Percentiles rank a stretch among this genome's conserved stretches.
These are phyloP conservation scores for Globisporangium takayamanum DNA, from an alignment of 352 stramenopile genomes.

Conservation along the genomic window DNA sequence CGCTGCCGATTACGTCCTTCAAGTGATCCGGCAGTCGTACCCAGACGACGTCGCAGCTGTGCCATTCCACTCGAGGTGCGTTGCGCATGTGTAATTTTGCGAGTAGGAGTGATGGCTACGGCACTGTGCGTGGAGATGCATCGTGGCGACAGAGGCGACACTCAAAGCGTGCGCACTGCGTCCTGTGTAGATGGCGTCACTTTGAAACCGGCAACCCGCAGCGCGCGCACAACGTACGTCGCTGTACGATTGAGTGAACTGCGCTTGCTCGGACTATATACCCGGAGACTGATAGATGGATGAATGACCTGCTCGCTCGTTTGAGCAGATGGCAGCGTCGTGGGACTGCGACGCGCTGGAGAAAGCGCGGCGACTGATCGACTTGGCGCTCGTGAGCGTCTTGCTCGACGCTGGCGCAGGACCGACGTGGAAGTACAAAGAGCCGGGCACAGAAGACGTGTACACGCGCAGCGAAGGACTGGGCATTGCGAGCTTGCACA, in stretches of 20 bases:
- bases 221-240: conserved; percentile 34
- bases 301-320: background rate
- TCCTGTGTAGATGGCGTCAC: conserved; percentile 39
- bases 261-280: background rate
- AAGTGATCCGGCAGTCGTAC: conserved; percentile 51
- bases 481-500: conserved; percentile 80
- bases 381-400: conserved; percentile 74
- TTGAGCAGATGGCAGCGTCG: conserved; percentile 29
- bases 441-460: conserved; percentile 52
- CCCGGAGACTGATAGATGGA: background rate
- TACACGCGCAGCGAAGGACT: conserved; percentile 75
- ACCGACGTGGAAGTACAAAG: conserved; percentile 63
- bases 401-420: conserved; percentile 75
- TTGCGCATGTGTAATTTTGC: background rate
- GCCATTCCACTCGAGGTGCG: conserved; percentile 70
- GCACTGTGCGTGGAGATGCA: background rate
- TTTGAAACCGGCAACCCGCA: conserved; percentile 75
- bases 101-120: background rate
- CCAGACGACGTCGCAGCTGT: conserved; percentile 42
- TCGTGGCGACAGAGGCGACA: background rate
- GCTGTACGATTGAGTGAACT: background rate
- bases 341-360: conserved; percentile 49
- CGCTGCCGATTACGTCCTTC: conserved; percentile 68
- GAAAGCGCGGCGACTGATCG: conserved; percentile 55
- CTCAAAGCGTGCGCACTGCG: background rate